Evolutionary conservation across 2,329 filamentous ascomycete genomes (phyloP), one percentile per base, ranked within the genome.

Genomic region (Pyricularia grisea): DNA sequence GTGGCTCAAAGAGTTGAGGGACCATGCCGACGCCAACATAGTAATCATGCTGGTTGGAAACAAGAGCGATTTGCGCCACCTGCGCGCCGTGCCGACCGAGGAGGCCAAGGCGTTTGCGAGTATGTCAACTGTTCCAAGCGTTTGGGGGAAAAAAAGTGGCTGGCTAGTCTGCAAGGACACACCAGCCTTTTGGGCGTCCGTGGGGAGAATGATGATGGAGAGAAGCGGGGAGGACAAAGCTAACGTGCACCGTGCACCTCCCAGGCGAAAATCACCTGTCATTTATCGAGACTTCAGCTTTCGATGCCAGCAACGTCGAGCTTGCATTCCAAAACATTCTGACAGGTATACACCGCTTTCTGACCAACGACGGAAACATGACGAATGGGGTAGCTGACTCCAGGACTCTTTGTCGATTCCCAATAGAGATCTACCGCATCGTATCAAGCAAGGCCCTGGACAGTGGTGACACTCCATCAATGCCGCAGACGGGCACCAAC

Each of bases 31-130:
- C 80, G 94, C 93, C 76, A 98, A 98, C 84, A 97, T 98, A 77
- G 94, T 99, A 76, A 99, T 99, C 80, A 99, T 99, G 95, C 85
- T 99, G 77, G 95, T 98, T 69, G 95, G 95, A 81, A 99, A 99
- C 89, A 99, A 99, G 91, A 98, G 94, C 81, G 95, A 99, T 97
- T 91, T 98, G 90, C 92, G 94, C 82, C 95, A 99, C 83, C 86
- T 99, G 78, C 89, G 95, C 79, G 95, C 95, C 73, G 95, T 99
- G 74, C 93, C 95, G 67, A 99, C 95, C 71, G 95, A 99, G 79
- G 94, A 98, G 82, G 95, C 94, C 75, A 99, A 98, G 84, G 87
- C 92, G 72, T 99, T 99, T 88, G 95, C 95, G 69, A 97, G 94
- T 97, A 82, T 72, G 87, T 74, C 58, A 10, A 17, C 23, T 28